These are phyloP conservation scores for Trichosporon ovoides DNA, from an alignment of 1,284 basidiomycete genomes.

Conservation along the genomic window DNA sequence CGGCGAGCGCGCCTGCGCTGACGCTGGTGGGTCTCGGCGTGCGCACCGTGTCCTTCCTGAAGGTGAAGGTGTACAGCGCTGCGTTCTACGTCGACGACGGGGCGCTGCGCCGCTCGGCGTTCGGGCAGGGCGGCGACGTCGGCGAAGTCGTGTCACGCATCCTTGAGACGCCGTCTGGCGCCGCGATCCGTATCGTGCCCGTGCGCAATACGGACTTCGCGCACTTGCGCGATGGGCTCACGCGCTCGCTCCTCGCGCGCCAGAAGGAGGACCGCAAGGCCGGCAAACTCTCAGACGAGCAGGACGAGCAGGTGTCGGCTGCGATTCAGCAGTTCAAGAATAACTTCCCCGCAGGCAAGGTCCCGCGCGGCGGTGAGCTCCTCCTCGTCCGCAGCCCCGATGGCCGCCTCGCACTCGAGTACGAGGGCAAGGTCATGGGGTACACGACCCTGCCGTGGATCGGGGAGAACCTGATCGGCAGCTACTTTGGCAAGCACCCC, in stretches of 20 bases:
- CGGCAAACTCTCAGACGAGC: slow-evolving; percentile 30
- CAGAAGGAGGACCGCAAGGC: slow-evolving; percentile 46
- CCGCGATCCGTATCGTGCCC: slow-evolving; percentile 51
- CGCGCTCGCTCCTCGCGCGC: slow-evolving; percentile 50
- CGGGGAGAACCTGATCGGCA: slow-evolving; percentile 46
- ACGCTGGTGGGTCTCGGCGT: slow-evolving; percentile 54
- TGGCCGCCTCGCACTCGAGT: slow-evolving; percentile 10
- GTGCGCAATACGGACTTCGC: slow-evolving; percentile 54
- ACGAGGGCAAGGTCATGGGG: slow-evolving; percentile 46
- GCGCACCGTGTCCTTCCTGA: slow-evolving; percentile 54
- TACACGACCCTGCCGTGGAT: slow-evolving; percentile 44
- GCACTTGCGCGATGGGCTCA: slow-evolving; percentile 55
- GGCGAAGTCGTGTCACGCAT: slow-evolving; percentile 9
- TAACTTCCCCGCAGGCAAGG: slow-evolving; percentile 50
- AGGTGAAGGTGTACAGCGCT: slow-evolving; percentile 53
- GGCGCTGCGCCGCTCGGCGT: slow-evolving; percentile 14
- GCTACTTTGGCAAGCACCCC: slow-evolving; percentile 49
- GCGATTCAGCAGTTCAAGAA: slow-evolving; percentile 49
- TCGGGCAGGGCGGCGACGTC: neutral
- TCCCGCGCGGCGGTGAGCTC: slow-evolving; percentile 51
- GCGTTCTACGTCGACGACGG: slow-evolving; percentile 52
- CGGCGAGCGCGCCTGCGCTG: slow-evolving; percentile 29
- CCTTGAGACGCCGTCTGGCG: slow-evolving; percentile 24
- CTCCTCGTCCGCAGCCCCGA: slow-evolving; percentile 42
- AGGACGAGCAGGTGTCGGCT: slow-evolving; percentile 40